Conservation (phyloP, 108 stramenopile species). For the Discostella stelligeroides region DNA sequence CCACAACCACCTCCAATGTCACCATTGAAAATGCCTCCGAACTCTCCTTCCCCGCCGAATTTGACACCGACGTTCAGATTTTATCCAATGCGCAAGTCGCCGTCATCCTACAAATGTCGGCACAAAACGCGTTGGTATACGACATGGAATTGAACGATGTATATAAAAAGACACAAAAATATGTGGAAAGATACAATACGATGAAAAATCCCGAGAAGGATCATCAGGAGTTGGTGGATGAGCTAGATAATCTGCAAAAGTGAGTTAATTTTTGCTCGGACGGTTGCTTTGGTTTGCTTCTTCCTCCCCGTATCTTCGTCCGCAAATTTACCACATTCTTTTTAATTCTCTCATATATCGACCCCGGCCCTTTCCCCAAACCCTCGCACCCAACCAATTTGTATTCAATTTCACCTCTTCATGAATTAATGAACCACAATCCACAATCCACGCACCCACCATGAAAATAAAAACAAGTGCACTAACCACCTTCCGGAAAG, state of each 20-base stretch:
- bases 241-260: constrained; percentile 89
- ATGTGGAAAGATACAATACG: constrained; percentile 87
- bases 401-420: too few species aligned
- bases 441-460: background rate
- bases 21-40: constrained; percentile 80
- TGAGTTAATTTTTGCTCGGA: too few species aligned
- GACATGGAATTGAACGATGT: constrained; percentile 89
- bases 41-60: constrained; percentile 79
- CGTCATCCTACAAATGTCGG: constrained; percentile 80
- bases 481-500: constrained; percentile 84
- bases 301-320: too few species aligned
- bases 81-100: constrained; percentile 89
- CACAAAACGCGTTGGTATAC: constrained; percentile 68
- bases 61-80: constrained; percentile 79
- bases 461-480: constrained; percentile 42
- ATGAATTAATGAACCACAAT: too few species aligned
- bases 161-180: constrained; percentile 86
- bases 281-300: constrained; percentile 13
- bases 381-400: too few species aligned
- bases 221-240: constrained; percentile 83
- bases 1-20: background rate
- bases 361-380: too few species aligned
- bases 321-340: too few species aligned
- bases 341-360: too few species aligned
- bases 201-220: constrained; percentile 91